Percentiles rank a stretch among this genome's conserved stretches.
Conservation (phyloP, 805 yeast species). For the Starmera dryadoides region DNA sequence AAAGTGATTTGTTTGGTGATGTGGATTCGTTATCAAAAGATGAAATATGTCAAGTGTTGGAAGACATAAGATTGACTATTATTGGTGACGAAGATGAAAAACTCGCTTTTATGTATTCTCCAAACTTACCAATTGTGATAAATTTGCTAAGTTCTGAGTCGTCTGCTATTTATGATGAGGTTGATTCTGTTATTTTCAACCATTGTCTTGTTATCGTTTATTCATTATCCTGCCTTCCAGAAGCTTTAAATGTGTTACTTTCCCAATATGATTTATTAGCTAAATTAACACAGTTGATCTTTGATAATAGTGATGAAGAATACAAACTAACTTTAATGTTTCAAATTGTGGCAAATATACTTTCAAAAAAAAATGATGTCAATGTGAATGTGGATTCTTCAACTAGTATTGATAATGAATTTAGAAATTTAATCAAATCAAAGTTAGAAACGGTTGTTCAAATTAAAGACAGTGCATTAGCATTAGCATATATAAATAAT, state of each 20-base stretch:
- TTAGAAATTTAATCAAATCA: constrained; percentile 1
- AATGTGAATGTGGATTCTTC: constrained; percentile 3
- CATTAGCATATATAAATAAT: background rate
- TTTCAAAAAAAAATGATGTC: constrained; percentile 4
- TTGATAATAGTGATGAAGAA: constrained; percentile 2
- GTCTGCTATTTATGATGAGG: constrained; percentile 3
- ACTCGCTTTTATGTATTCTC: constrained; percentile 1
- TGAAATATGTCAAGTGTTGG: background rate
- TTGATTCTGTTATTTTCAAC: constrained; percentile 3
- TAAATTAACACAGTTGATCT: constrained; percentile 8
- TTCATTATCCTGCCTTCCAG: constrained; percentile 9
- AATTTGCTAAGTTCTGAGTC: background rate
- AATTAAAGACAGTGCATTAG: background rate
- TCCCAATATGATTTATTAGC: constrained; percentile 4
- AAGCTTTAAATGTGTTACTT: background rate
- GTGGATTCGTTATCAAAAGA: background rate
- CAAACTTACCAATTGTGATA: background rate
- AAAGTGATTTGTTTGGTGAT: background rate
- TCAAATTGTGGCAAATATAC: constrained; percentile 4
- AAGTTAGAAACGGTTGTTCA: background rate
- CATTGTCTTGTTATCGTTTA: constrained; percentile 15
- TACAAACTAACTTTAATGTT: constrained; percentile 3
- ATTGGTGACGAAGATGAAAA: constrained; percentile 19
- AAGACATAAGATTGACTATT: constrained; percentile 11
- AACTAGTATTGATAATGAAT: constrained; percentile 2